Conservation (phyloP, 805 yeast species). For the Monosporozyma aquatica region DNA sequence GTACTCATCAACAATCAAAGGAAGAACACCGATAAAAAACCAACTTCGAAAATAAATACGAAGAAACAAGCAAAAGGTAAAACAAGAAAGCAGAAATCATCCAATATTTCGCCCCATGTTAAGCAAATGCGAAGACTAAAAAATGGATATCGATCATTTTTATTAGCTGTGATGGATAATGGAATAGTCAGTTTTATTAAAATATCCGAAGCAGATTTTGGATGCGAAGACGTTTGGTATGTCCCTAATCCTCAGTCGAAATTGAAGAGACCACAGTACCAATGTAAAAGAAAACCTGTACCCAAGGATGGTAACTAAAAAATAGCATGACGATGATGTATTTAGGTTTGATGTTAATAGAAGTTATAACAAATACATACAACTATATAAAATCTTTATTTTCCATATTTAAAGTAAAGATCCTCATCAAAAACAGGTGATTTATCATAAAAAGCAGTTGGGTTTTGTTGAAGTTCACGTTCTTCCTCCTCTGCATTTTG, state of each 20-base stretch:
- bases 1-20: constrained; percentile 8
- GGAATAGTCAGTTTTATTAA: constrained; percentile 66
- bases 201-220: constrained; percentile 43
- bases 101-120: constrained; percentile 12
- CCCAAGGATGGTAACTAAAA: no score
- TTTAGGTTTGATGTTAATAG: no score
- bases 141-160: constrained; percentile 43
- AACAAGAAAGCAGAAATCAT: constrained; percentile 13
- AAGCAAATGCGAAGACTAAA: constrained; percentile 37
- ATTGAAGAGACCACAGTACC: neutral
- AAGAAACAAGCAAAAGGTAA: constrained; percentile 3
- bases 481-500: constrained; percentile 18
- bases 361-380: no score
- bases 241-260: constrained; percentile 9
- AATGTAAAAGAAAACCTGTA: neutral
- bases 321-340: no score
- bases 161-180: constrained; percentile 62
- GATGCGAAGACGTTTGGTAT: constrained; percentile 30
- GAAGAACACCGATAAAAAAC: constrained; percentile 1
- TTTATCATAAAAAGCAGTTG: constrained; percentile 38
- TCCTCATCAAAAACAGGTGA: constrained; percentile 45
- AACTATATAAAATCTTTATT: constrained; percentile 4
- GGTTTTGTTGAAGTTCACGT: constrained; percentile 24
- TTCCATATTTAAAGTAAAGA: constrained; percentile 34
- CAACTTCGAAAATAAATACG: constrained; percentile 1